These are phyloP conservation scores for Penicillium brasilianum DNA, from an alignment of 2,329 filamentous ascomycete species.

Conservation along the genomic window DNA sequence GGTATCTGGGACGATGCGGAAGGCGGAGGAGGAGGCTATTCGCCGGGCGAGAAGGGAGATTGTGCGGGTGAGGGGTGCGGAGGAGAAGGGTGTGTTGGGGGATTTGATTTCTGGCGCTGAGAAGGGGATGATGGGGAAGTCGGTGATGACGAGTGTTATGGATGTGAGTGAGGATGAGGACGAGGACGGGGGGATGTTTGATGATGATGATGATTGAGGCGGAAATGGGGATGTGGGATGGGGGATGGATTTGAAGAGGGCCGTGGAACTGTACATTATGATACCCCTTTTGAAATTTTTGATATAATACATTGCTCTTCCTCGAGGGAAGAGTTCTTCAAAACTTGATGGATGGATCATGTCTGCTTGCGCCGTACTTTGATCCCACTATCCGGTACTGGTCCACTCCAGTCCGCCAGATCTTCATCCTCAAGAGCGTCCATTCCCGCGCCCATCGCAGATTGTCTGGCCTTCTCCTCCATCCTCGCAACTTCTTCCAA, in stretches of 20 bases:
- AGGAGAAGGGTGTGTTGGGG: constrained; percentile 52
- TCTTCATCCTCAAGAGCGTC: constrained; percentile 40
- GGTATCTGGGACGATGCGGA: constrained; percentile 91
- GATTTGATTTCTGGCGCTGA: constrained; percentile 37
- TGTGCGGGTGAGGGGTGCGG: constrained; percentile 64
- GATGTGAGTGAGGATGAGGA: constrained; percentile 55
- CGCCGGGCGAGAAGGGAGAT: constrained; percentile 74
- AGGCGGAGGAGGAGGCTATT: constrained; percentile 88
- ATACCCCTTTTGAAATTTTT: constrained; percentile 25
- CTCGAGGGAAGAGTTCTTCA: constrained; percentile 36
- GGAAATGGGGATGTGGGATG: background rate
- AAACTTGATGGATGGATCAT: constrained; percentile 35
- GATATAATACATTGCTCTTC: constrained; percentile 28
- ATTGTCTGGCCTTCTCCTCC: constrained; percentile 43
- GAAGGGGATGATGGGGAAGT: constrained; percentile 8
- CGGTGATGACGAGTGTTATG: constrained; percentile 53
- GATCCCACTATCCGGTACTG: constrained; percentile 67
- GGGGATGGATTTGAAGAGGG: background rate
- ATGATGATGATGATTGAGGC: constrained; percentile 42
- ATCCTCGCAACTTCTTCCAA: constrained; percentile 75
- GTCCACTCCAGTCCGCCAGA: constrained; percentile 38
- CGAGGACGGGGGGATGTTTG: constrained; percentile 53
- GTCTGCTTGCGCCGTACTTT: constrained; percentile 68
- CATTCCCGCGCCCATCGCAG: constrained; percentile 28
- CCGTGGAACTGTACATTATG: constrained; percentile 21